Conservation (phyloP, 2,329 filamentous ascomycete species). For the Bipolaris sorokiniana region DNA sequence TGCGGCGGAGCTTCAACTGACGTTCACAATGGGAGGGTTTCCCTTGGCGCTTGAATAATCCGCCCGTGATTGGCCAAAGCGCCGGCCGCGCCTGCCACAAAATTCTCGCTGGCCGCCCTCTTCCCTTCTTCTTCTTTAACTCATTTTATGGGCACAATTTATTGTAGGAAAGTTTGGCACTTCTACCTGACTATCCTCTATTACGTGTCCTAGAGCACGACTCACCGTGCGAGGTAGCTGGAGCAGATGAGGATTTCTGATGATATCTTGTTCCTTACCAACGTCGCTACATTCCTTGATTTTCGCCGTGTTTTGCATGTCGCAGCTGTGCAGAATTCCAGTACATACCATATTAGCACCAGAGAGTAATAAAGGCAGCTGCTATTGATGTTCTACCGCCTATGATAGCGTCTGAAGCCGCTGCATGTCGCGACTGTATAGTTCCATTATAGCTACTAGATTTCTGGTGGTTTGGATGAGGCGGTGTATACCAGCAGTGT, state of each 20-base stretch:
- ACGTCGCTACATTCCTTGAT: slow-evolving; percentile 62
- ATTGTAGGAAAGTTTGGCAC: slow-evolving; percentile 66
- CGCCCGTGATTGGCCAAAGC: slow-evolving; percentile 43
- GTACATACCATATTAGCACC: neutral
- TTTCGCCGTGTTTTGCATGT: neutral
- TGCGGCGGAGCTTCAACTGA: slow-evolving; percentile 32
- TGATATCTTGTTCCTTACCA: slow-evolving; percentile 71
- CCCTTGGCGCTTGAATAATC: slow-evolving; percentile 30
- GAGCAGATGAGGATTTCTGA: slow-evolving; percentile 64
- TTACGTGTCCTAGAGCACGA: slow-evolving; percentile 66
- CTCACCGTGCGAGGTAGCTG: slow-evolving; percentile 66
- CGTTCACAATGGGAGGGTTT: slow-evolving; percentile 29
- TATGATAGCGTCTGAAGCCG: too few species aligned
- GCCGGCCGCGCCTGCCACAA: slow-evolving; percentile 29
- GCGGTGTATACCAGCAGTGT: neutral
- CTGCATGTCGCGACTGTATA: neutral
- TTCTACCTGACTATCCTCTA: slow-evolving; percentile 64
- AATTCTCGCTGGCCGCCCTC: slow-evolving; percentile 28
- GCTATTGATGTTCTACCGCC: too few species aligned
- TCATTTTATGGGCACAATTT: slow-evolving; percentile 67
- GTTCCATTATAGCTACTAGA: neutral
- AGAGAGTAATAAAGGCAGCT: neutral
- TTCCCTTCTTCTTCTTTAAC: slow-evolving; percentile 54
- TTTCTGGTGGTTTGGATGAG: neutral
- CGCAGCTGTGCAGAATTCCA: slow-evolving; percentile 1